phyloP scores from a whole-genome alignment of 768 basidiomycete species.

The Terana coerulea region DNA sequence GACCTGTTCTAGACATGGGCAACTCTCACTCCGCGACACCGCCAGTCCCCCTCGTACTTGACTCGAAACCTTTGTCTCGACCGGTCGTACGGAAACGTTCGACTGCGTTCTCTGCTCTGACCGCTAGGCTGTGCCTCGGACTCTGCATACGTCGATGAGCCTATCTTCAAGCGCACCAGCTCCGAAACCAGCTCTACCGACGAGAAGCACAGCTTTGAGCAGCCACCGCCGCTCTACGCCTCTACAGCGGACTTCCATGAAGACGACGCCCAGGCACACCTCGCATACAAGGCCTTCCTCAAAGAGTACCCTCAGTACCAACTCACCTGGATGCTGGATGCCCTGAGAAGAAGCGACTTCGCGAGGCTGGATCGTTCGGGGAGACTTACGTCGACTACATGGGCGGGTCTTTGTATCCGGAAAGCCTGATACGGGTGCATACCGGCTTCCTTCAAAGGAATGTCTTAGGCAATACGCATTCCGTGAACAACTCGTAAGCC shows the following conservation, averaged over 20 bases:
- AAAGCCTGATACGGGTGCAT: conserved; percentile 69
- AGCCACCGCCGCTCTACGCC: conserved; percentile 27
- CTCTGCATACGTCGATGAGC: conserved; percentile 14
- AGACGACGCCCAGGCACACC: conserved; percentile 32
- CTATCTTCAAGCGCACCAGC: conserved; percentile 3
- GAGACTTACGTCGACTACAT: conserved; percentile 87
- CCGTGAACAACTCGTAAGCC: conserved; percentile 70
- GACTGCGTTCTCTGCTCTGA: conserved; percentile 22
- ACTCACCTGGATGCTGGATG: conserved; percentile 31
- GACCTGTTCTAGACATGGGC: conserved; percentile 6
- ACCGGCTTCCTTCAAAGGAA: conserved; percentile 60
- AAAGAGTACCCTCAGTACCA: conserved; percentile 31
- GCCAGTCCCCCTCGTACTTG: neutral
- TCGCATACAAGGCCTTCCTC: conserved; percentile 47
- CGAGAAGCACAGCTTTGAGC: conserved; percentile 22
- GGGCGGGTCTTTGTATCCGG: conserved; percentile 80
- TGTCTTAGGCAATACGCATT: conserved; percentile 83
- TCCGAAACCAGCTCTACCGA: conserved; percentile 9
- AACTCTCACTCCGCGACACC: conserved; percentile 9
- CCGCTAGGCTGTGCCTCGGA: conserved; percentile 24
- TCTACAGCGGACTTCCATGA: conserved; percentile 21
- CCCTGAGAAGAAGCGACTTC: conserved; percentile 31
- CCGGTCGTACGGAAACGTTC: conserved; percentile 21
- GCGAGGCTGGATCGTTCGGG: conserved; percentile 38
- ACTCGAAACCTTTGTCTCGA: conserved; percentile 10